These are phyloP conservation scores for Ophiostoma novo-ulmi DNA, from an alignment of 2,329 filamentous ascomycete species.

Conservation along the genomic window DNA sequence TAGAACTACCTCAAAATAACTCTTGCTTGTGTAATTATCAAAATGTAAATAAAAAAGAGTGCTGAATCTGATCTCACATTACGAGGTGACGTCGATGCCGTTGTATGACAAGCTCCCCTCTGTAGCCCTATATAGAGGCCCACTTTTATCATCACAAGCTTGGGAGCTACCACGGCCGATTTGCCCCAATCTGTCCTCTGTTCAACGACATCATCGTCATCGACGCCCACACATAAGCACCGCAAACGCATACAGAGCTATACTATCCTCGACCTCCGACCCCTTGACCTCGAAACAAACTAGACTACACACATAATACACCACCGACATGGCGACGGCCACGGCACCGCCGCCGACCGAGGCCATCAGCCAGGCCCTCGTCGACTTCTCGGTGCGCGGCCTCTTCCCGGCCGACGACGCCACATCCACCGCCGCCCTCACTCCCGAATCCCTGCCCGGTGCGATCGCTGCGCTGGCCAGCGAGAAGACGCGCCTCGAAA, in stretches of 20 bases:
- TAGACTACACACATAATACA: neutral
- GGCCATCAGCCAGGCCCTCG: constrained; percentile 50
- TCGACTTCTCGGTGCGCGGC: constrained; percentile 54
- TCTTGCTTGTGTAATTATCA: neutral
- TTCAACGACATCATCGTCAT: neutral
- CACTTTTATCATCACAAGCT: constrained; percentile 9
- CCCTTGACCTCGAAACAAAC: neutral
- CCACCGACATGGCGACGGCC: neutral
- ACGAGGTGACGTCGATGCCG: neutral
- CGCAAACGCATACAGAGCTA: neutral
- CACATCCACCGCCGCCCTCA: constrained; percentile 38
- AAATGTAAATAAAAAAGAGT: neutral
- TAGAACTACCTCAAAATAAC: too few relatives aligned
- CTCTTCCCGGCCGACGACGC: constrained; percentile 44
- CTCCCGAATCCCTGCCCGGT: constrained; percentile 36
- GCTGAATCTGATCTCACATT: too few relatives aligned
- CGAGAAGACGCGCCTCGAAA: constrained; percentile 44
- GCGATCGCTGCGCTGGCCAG: constrained; percentile 41
- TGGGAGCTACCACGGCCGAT: neutral
- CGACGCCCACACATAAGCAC: neutral
- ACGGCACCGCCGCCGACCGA: constrained; percentile 10
- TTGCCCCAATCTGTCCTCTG: constrained; percentile 13
- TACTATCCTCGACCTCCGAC: neutral
- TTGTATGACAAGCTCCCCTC: neutral
- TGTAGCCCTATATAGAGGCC: neutral